Percentiles rank a stretch among this genome's conserved stretches.
Evolutionary conservation across 2,329 filamentous ascomycete species (phyloP).

Genomic region (Beauveria caledonica): DNA sequence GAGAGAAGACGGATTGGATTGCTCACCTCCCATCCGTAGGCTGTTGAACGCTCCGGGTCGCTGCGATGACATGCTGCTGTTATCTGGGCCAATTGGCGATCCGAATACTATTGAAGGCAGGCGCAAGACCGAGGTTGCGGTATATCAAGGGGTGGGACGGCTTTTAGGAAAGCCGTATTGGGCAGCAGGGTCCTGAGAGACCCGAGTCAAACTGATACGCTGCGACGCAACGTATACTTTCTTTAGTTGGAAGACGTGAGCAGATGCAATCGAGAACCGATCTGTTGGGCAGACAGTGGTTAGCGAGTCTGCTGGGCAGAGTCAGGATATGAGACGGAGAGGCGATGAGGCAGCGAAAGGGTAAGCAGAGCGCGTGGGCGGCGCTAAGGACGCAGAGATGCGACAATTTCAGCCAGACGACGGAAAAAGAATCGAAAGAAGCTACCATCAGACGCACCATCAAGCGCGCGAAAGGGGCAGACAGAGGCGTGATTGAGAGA

Average conservation of each 20-base stretch:
- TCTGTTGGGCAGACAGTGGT: neutral
- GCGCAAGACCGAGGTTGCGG: slow-evolving; percentile 12
- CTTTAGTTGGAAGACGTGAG: neutral
- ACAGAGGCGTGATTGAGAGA: neutral
- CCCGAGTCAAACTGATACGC: neutral
- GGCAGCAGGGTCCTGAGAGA: slow-evolving; percentile 20
- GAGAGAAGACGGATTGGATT: slow-evolving; percentile 11
- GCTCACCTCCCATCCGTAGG: slow-evolving; percentile 91
- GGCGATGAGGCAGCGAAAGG: neutral
- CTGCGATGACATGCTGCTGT: slow-evolving; percentile 69
- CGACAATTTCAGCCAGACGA: neutral
- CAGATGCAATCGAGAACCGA: neutral
- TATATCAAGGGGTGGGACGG: slow-evolving; percentile 21
- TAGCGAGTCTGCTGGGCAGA: neutral
- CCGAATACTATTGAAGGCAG: slow-evolving; percentile 1
- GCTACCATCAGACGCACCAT: neutral
- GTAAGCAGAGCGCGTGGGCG: neutral
- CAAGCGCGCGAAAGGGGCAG: neutral
- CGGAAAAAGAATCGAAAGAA: neutral
- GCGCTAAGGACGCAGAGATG: neutral
- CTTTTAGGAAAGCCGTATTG: slow-evolving; percentile 28
- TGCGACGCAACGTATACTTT: slow-evolving; percentile 5
- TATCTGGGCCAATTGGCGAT: slow-evolving; percentile 7
- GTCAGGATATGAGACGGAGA: neutral
- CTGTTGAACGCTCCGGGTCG: slow-evolving; percentile 80